A percentile compares a stretch with the other conserved stretches of the same genome.
Evolutionary conservation across 2,329 filamentous ascomycete species (phyloP).

Genomic region (Colletotrichum magnum): DNA sequence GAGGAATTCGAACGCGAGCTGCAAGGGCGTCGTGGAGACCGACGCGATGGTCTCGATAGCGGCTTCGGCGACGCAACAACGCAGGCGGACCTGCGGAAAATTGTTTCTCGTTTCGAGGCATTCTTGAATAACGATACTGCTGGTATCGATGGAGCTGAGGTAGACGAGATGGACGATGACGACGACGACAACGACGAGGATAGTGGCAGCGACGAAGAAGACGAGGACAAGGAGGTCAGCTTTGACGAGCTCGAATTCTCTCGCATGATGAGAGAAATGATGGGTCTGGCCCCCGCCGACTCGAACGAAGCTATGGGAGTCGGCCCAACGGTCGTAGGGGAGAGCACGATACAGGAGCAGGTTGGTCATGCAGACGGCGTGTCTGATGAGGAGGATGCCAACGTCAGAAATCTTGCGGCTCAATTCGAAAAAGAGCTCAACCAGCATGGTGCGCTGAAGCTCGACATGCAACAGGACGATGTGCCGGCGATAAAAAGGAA

Average conservation of each 20-base stretch:
- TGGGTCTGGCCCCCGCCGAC: slow-evolving; percentile 70
- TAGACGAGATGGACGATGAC: slow-evolving; percentile 78
- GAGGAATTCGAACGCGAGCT: slow-evolving; percentile 90
- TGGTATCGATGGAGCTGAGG: slow-evolving; percentile 82
- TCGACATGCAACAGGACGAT: slow-evolving; percentile 57
- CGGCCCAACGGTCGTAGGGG: slow-evolving; percentile 43
- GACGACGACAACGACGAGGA: slow-evolving; percentile 66
- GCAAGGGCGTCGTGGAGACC: slow-evolving; percentile 52
- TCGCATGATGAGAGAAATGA: slow-evolving; percentile 92
- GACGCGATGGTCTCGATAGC: slow-evolving; percentile 43
- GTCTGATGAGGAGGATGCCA: slow-evolving; percentile 55
- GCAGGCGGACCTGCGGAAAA: slow-evolving; percentile 86
- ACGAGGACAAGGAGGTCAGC: slow-evolving; percentile 81
- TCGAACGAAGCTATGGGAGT: background rate
- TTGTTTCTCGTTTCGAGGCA: slow-evolving; percentile 92
- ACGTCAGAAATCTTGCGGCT: slow-evolving; percentile 75
- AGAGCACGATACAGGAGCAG: slow-evolving; percentile 18
- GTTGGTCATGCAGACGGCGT: slow-evolving; percentile 51
- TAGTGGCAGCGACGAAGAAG: slow-evolving; percentile 66
- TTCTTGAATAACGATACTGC: slow-evolving; percentile 91
- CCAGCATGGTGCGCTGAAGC: slow-evolving; percentile 74
- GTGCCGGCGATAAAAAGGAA: slow-evolving; percentile 46
- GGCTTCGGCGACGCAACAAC: slow-evolving; percentile 76
- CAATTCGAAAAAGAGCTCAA: slow-evolving; percentile 82
- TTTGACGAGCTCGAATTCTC: slow-evolving; percentile 90